These are phyloP conservation scores for Lycium barbarum DNA, from an alignment of 257 asterid genomes.

Conservation along the genomic window DNA sequence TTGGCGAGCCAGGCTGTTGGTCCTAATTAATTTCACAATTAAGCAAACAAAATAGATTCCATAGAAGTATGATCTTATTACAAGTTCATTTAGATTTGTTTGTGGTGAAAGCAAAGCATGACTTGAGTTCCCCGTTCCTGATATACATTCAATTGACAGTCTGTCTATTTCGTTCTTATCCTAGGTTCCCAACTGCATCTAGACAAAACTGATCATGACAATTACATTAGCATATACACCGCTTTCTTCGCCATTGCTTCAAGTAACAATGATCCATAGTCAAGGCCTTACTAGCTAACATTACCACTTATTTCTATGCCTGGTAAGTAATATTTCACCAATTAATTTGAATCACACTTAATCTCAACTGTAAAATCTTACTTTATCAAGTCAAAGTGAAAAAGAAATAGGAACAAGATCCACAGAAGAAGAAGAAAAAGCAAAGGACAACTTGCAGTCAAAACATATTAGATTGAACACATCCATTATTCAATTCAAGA, in stretches of 20 bases:
- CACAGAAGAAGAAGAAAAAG: background rate
- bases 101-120: background rate
- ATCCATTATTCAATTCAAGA: background rate
- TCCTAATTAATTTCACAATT: conserved; percentile 16
- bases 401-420: background rate
- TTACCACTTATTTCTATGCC: background rate
- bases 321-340: background rate
- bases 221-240: conserved; percentile 8
- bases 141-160: background rate
- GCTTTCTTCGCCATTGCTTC: conserved; percentile 2
- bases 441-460: background rate
- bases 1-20: background rate
- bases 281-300: background rate
- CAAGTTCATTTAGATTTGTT: background rate
- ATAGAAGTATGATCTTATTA: background rate
- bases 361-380: background rate
- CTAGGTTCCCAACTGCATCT: conserved; percentile 14
- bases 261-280: background rate
- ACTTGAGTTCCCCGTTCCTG: background rate
- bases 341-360: background rate
- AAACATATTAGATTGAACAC: background rate
- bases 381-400: background rate
- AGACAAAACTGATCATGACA: conserved; percentile 22
- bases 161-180: conserved; percentile 27
- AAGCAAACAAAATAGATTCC: conserved; percentile 1